A percentile compares a stretch with the other conserved stretches of the same genome.
Conservation (phyloP, 2,329 filamentous ascomycete genomes). For the Venturia pyrina region DNA sequence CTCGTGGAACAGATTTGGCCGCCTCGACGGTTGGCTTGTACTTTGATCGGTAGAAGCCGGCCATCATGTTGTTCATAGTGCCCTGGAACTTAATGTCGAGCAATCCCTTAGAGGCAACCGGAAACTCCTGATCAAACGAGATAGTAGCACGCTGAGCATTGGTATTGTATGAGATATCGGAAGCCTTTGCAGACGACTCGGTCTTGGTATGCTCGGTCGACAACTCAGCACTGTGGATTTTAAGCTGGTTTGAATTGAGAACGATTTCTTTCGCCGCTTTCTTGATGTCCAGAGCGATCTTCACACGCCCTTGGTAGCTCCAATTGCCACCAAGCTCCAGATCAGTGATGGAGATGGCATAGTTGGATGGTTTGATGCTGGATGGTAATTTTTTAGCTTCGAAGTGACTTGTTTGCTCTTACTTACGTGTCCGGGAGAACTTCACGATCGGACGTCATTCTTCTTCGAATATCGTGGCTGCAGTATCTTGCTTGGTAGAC, state of each 20-base stretch:
- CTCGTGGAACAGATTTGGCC: conserved; percentile 67
- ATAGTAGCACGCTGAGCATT: conserved; percentile 77
- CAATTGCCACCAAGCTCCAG: conserved; percentile 63
- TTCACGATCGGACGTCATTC: conserved; percentile 13
- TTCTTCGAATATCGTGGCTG: conserved; percentile 9
- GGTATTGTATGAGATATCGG: conserved; percentile 67
- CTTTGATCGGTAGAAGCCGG: conserved; percentile 86
- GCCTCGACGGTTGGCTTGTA: conserved; percentile 73
- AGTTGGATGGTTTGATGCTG: conserved; percentile 75
- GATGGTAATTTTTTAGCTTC: background rate
- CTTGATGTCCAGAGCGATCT: conserved; percentile 65
- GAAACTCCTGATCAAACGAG: conserved; percentile 62
- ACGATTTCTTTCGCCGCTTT: conserved; percentile 66
- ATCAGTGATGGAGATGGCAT: conserved; percentile 70
- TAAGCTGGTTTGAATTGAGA: conserved; percentile 78
- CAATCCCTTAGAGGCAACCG: conserved; percentile 53
- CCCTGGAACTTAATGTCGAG: conserved; percentile 68
- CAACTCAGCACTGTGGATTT: conserved; percentile 59
- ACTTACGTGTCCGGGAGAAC: conserved; percentile 27
- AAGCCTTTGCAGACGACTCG: conserved; percentile 48
- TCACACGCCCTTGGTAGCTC: conserved; percentile 77
- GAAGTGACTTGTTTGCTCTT: background rate
- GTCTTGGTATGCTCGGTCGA: conserved; percentile 48
- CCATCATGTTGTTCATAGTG: conserved; percentile 76
- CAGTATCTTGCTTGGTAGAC: conserved; percentile 4